Base-by-base conservation (phyloP, 768 basidiomycete species). In the Serendipita vermifera region DNA sequence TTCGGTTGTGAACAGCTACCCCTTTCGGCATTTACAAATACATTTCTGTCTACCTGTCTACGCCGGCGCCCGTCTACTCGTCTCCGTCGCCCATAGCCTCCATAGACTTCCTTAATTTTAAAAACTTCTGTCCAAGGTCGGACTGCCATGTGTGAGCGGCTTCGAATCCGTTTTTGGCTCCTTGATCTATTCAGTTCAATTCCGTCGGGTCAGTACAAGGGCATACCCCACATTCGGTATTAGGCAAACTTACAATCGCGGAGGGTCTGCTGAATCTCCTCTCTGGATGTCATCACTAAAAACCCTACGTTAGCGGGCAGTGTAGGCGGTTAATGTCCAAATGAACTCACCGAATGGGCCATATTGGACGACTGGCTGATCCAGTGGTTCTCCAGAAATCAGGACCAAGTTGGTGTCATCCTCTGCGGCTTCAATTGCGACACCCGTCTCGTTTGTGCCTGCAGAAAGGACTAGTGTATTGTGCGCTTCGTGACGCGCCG, bases 111-210 rank as follows among this genome's bases (percentile, higher is more conserved):
- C 32, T 51, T 51, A 51, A 15, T 51, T 26, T 15, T 9, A 51
- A 29, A 29, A 51, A 51, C 58, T 15, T 13, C 46, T 51, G 46
- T 7, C 78, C 90, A 62, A 92, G 90, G 65, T 82, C 74, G 63
- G 86, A 89, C 70, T 82, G 78, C 94, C 93, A 98, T 14, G 73
- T 81, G 60, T 81, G 82, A 5, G 83, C 92, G 60, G 81, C 82
- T 70, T 97, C 94, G 67, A 97, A 97, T 3, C 94, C 94, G 64
- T 97, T 96, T 61, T 63, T 69, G 33, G 81, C 85, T 38, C 71
- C 67, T 69, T 81, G 85, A 66, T 88, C 84, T 88, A 59, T n/a
- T n/a, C n/a, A n/a, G n/a, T n/a, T n/a, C n/a, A n/a, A n/a, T n/a
- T n/a, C n/a, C 15, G 51, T 35, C 31, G 46, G 54, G 51, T 55